These are phyloP conservation scores for Penicillium sp. DNA, from an alignment of 2,329 filamentous ascomycete species.

Conservation along the genomic window DNA sequence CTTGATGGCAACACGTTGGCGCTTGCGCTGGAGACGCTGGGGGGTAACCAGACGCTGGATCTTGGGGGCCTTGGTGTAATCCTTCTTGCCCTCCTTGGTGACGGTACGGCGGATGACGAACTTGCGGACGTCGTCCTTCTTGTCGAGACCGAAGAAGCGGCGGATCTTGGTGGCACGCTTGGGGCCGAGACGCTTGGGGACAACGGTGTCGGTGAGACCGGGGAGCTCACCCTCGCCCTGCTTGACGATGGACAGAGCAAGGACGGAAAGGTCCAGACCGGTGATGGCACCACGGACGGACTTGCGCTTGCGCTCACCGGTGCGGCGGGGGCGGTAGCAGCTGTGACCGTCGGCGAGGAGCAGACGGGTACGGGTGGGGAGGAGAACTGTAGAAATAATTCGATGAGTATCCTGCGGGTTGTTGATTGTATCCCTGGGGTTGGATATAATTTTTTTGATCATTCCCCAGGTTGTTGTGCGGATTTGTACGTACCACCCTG, in stretches of 20 bases:
- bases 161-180: constrained; percentile 99
- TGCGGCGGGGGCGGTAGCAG: constrained; percentile 97
- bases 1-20: constrained; percentile 97
- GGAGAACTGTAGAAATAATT: constrained; percentile 58
- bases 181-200: constrained; percentile 98
- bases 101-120: constrained; percentile 99
- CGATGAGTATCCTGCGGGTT: constrained; percentile 28
- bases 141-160: constrained; percentile 99
- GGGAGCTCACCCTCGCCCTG: constrained; percentile 93
- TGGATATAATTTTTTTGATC: constrained; percentile 2
- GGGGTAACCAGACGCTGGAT: constrained; percentile 99
- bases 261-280: constrained; percentile 88
- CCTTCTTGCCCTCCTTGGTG: constrained; percentile 91
- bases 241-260: constrained; percentile 95
- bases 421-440: constrained; percentile 4
- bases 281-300: constrained; percentile 97
- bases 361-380: constrained; percentile 96
- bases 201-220: constrained; percentile 93
- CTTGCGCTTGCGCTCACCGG: constrained; percentile 99
- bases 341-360: constrained; percentile 93
- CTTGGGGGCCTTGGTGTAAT: constrained; percentile 99
- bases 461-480: constrained; percentile 23
- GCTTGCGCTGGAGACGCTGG: constrained; percentile 99
- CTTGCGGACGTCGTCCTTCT: constrained; percentile 99
- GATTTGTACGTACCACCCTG: constrained; percentile 66